phyloP scores from a whole-genome alignment of 2,329 filamentous ascomycete species.

The Fusarium liriodendri region DNA sequence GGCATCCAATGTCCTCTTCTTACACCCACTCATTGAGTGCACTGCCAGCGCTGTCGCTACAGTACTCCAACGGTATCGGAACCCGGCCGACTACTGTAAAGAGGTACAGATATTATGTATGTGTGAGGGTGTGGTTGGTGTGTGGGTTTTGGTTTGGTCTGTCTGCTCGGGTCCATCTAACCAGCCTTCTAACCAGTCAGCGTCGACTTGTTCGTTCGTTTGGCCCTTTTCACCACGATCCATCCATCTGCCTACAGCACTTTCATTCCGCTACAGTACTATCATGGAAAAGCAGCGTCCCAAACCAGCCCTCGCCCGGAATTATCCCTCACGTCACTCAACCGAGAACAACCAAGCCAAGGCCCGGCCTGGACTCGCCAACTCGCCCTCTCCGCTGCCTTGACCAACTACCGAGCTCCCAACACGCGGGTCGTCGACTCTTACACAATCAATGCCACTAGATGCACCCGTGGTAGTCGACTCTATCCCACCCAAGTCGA shows the following conservation, averaged over 20 bases:
- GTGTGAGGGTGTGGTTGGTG: constrained; percentile 42
- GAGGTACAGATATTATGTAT: constrained; percentile 34
- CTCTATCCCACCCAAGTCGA: constrained; percentile 14
- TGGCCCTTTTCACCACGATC: constrained; percentile 34
- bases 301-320: constrained; percentile 30
- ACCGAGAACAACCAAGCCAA: constrained; percentile 29
- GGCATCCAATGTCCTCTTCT: constrained; percentile 21
- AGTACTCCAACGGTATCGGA: constrained; percentile 38
- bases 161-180: constrained; percentile 40
- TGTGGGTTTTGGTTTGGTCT: constrained; percentile 41
- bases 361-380: constrained; percentile 23
- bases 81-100: constrained; percentile 37
- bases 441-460: constrained; percentile 25
- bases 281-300: constrained; percentile 40
- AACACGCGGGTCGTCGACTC: constrained; percentile 8
- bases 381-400: constrained; percentile 25
- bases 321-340: constrained; percentile 44
- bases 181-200: constrained; percentile 37
- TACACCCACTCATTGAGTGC: constrained; percentile 20
- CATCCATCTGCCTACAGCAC: constrained; percentile 23
- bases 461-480: constrained; percentile 10
- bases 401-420: constrained; percentile 24
- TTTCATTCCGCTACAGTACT: constrained; percentile 17
- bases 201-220: constrained; percentile 35
- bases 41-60: constrained; percentile 32